Conservation (phyloP, 768 basidiomycete species). For the Pleurotus djamor region DNA sequence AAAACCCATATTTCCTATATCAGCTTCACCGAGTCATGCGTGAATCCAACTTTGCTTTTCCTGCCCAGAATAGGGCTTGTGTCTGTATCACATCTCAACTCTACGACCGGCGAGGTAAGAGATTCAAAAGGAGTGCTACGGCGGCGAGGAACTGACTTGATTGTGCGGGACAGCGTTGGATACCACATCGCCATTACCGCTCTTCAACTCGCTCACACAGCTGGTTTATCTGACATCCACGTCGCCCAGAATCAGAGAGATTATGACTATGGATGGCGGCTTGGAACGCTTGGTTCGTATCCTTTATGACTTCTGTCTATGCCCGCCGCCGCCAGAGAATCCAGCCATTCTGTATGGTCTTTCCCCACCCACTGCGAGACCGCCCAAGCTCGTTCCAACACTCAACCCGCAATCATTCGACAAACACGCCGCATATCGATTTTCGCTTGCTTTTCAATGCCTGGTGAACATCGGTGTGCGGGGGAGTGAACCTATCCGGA, state of each 20-base stretch:
- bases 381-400: conserved; percentile 53
- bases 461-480: conserved; percentile 97
- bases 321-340: conserved; percentile 80
- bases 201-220: conserved; percentile 94
- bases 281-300: conserved; percentile 94
- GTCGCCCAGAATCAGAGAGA: conserved; percentile 96
- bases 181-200: conserved; percentile 56
- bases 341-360: conserved; percentile 78
- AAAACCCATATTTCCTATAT: conserved; percentile 1
- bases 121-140: conserved; percentile 13
- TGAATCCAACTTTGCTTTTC: conserved; percentile 94
- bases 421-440: conserved; percentile 84
- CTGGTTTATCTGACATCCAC: conserved; percentile 96
- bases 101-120: conserved; percentile 89
- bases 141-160: background rate
- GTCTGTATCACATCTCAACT: conserved; percentile 93
- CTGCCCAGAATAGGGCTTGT: conserved; percentile 91
- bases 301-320: conserved; percentile 83
- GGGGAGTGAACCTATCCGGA: conserved; percentile 89
- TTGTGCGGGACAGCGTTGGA: conserved; percentile 39
- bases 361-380: conserved; percentile 57
- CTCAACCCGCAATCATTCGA: conserved; percentile 72
- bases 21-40: conserved; percentile 54
- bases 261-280: conserved; percentile 97
- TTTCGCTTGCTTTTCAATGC: conserved; percentile 93